Base-by-base conservation (phyloP, 169 alveolate species). In the Plasmodium sp. region DNA sequence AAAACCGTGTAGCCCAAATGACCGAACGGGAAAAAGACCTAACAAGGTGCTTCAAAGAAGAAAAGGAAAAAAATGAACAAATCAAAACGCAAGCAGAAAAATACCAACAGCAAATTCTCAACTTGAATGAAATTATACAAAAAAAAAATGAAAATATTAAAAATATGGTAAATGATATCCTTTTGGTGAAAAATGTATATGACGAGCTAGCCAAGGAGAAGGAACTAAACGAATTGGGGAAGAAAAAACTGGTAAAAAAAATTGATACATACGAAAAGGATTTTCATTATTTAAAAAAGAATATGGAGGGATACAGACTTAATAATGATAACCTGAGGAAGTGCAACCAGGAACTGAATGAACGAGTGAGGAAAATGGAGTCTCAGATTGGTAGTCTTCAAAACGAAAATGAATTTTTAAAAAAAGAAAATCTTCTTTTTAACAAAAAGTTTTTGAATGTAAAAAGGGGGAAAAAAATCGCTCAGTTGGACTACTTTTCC, bases 151-250 rank as follows among this genome's bases (percentile, higher is more conserved):
- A 75, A 22, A 86, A 36, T 1, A 86, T 86, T 34, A 86, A 54
- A 77, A 86, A 75, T 22, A 86, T 86, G 81, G 93, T 86, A 16
- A 86, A 86, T 74, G 93, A 86, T 39, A 86, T 86, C 1, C 43
- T 86, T 18, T n/a, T 86, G 43, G 71, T 86, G 56, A 86, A 86
- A 86, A 86, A 86, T 86, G 85, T 75, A 1, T 86, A 86, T 51
- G 93, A 86, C 45, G 93, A 86, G 27, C 81, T 86, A 79, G 85
- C 81, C 22, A 51, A 54, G 12, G 93, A 86, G 67, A 86, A 86
- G 81, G 86, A 86, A 75, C 39, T 75, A 34, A 75, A 86, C 48
- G 93, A 86, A 51, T 5, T 86, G 16, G 71, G 48, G 16, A 86
- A 86, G 18, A 75, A 86, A 16, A 86, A 86, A 41, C 71, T 86